Base-by-base conservation (phyloP, 1,284 basidiomycete genomes). In the Boletus sp. region DNA sequence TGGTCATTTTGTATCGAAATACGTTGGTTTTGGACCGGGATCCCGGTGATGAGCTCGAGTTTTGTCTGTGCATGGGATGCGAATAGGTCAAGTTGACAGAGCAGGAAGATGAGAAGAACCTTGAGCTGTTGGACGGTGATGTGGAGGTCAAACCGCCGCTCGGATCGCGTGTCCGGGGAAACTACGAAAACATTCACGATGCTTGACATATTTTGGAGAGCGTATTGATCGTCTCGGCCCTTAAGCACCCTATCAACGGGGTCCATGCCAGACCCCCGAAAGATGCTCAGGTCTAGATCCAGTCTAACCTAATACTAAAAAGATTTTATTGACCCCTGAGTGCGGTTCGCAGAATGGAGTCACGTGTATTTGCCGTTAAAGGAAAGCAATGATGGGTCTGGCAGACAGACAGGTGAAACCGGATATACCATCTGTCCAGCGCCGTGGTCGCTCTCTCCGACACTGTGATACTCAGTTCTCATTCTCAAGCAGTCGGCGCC, bases 41-140 rank as follows among this genome's bases (percentile, higher is more conserved):
- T 90, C 18, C 96, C 96, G n/a, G 95, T 97, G 68, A 98, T 85
- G 51, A 87, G 81, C 69, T 95, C 92, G 29, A 98, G 84, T 66
- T 94, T 96, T 61, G 78, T 80, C 91, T 96, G 70, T 52, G 43
- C 18, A 20, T 9, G n/a, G 15, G 51, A 15, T 42, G 49, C n/a
- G 48, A 48, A 51, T 44, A 37, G 24, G 46, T 18, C 24, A 35
- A 16, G n/a, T 16, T 15, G 16, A 18, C 8, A 7, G 11, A 11
- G n/a, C 20, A 29, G 33, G 37, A 29, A n/a, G 39, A 55, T 49
- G 41, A 62, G 59, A 55, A 92, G 16, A 42, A 42, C 92, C 84
- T 96, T 96, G 65, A 96, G 85, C 65, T 90, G 83, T 35, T 79
- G 79, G 56, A 96, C 78, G 1, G 91, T 89, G 39, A 86, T 75